Base-by-base conservation (phyloP, 1,139 yeast species). In the Sugiyamaella sp. region DNA sequence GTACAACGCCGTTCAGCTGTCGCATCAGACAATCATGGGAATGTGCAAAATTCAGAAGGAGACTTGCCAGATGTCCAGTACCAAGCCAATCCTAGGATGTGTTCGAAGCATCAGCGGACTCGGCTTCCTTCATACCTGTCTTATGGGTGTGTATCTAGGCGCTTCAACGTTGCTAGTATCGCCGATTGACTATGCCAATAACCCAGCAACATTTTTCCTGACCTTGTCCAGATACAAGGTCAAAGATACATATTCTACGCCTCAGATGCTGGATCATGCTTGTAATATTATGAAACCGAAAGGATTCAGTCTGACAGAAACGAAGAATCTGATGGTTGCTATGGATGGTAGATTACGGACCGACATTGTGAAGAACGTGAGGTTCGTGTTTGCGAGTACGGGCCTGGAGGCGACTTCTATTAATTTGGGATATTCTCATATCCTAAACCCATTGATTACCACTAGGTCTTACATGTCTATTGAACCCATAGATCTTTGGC, bases 21-120 rank as follows among this genome's bases (percentile, higher is more conserved):
- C 82, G 37, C 95, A 88, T 66, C 74, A 77, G 40, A 79, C 82
- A 44, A 74, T 93, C 12, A 71, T 93, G 65, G 85, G 90, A 0
- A 80, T 89, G 69, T 90, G 97, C 68, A 89, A 91, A 64, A 86
- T 89, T 12, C 81, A 90, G 65, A 93, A 93, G 63, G 98, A 93
- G 66, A 91, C 98, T 0, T 88, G 96, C 64, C 93, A 89, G 61
- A 76, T 93, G 73, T 80, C 85, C 8, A 80, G 88, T 42, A 79
- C 81, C 32, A 80, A 84, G 42, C 85, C 97, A 0, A 76, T 93
- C 9, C 78, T 93, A 43, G 96, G 97, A 0, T 85, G 97, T 69
- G 95, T 89, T 6, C 81, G 96, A 49, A 95, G 91, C 62, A 81
- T 90, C 0, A 73, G 81, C 1, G 98, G 98, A 0, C 72, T 91